These are phyloP conservation scores for Nepenthes mirabilis DNA, from an alignment of 148 eudicot species.

Conservation along the genomic window DNA sequence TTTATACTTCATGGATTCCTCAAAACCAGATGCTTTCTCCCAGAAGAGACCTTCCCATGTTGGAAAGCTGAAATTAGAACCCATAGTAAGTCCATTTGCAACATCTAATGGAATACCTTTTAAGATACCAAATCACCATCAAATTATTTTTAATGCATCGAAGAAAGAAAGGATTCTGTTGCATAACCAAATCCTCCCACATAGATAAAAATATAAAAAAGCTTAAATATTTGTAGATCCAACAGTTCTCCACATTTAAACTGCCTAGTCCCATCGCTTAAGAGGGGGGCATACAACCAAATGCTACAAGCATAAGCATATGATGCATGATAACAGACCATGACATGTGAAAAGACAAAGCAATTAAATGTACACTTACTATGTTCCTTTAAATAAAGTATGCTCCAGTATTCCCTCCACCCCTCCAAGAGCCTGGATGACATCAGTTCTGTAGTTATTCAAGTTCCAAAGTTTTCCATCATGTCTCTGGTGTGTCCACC, in stretches of 20 bases:
- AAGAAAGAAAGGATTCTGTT: too few relatives aligned
- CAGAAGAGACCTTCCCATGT: slow-evolving; percentile 99
- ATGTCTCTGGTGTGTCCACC: slow-evolving; percentile 99
- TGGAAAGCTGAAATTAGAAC: slow-evolving; percentile 57
- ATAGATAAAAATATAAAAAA: too few relatives aligned
- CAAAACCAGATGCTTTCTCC: slow-evolving; percentile 99
- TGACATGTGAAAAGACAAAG: neutral
- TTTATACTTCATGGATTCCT: slow-evolving; percentile 99
- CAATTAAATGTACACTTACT: slow-evolving; percentile 27
- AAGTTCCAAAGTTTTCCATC: slow-evolving; percentile 98
- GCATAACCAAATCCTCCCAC: too few relatives aligned
- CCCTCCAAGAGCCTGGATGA: slow-evolving; percentile 98
- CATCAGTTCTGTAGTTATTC: slow-evolving; percentile 97
- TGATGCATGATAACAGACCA: neutral
- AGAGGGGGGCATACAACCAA: too few relatives aligned
- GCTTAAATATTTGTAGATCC: too few relatives aligned
- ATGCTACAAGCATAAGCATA: too few relatives aligned
- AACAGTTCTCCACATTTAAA: too few relatives aligned
- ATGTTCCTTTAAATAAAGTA: slow-evolving; percentile 93
- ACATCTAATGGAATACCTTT: neutral
- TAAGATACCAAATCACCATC: too few relatives aligned
- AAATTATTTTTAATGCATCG: too few relatives aligned
- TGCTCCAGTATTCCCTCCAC: slow-evolving; percentile 99
- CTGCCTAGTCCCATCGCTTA: too few relatives aligned
- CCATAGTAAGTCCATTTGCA: neutral